These are phyloP conservation scores for Gossypium ekmanianum DNA, from an alignment of 345 rosid species.

Conservation along the genomic window DNA sequence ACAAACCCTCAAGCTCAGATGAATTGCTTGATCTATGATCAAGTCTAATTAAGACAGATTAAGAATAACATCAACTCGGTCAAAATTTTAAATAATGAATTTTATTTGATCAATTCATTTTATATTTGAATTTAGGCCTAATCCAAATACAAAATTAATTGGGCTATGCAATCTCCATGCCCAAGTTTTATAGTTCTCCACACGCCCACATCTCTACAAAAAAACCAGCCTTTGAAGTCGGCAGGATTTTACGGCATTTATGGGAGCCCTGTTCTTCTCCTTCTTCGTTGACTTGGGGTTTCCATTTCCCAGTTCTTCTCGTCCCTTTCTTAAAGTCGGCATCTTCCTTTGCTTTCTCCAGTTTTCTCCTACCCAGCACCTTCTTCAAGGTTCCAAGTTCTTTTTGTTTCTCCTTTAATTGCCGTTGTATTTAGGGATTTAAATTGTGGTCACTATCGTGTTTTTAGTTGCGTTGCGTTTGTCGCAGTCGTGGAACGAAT, in stretches of 20 bases:
- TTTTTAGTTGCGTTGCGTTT: too few relatives aligned
- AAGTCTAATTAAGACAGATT: too few relatives aligned
- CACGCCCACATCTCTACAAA: too few relatives aligned
- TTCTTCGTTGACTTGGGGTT: not conserved
- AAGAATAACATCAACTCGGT: too few relatives aligned
- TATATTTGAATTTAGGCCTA: not conserved
- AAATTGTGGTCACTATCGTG: too few relatives aligned
- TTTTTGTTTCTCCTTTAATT: not conserved
- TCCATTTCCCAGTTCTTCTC: not conserved
- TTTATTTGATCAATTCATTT: too few relatives aligned
- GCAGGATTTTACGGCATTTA: not conserved
- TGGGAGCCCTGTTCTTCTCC: not conserved
- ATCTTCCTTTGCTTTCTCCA: not conserved
- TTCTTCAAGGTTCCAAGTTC: not conserved
- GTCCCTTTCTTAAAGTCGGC: not conserved
- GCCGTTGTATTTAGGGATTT: not conserved
- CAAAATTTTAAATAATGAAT: too few relatives aligned
- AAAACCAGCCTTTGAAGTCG: not conserved
- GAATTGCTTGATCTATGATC: fast-evolving
- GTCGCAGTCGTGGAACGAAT: too few relatives aligned
- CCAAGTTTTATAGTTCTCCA: not conserved
- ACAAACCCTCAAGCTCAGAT: fast-evolving
- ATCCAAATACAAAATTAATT: not conserved
- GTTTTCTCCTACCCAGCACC: not conserved
- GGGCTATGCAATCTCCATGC: not conserved